Percentiles rank a stretch among this genome's conserved stretches.
These are phyloP conservation scores for Chaetomium fimeti DNA, from an alignment of 495 filamentous ascomycete genomes.

Conservation along the genomic window DNA sequence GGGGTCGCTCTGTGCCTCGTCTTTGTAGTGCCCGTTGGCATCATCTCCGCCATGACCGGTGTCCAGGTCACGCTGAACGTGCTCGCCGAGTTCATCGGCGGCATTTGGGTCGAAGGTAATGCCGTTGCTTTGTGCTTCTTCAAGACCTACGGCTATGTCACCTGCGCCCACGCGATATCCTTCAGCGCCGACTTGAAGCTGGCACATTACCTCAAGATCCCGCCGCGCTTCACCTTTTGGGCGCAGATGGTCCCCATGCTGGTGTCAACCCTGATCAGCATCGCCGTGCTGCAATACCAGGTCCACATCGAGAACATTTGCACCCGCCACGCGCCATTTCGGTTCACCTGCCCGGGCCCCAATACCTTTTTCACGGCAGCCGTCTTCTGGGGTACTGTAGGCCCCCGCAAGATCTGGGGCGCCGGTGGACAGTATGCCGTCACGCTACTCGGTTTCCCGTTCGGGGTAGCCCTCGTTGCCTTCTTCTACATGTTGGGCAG, in stretches of 20 bases:
- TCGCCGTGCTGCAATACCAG: conserved; percentile 46
- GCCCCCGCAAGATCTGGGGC: conserved; percentile 46
- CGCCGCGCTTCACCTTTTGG: conserved; percentile 43
- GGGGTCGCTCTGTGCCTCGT: conserved; percentile 44
- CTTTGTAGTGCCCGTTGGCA: conserved; percentile 46
- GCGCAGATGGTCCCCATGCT: conserved; percentile 47
- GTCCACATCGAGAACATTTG: conserved; percentile 41
- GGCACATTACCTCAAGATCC: conserved; percentile 47
- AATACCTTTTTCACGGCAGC: conserved; percentile 49
- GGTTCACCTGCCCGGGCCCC: conserved; percentile 43
- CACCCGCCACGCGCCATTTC: conserved; percentile 41
- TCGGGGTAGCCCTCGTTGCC: conserved; percentile 37
- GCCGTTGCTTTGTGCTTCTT: conserved; percentile 48
- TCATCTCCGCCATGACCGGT: conserved; percentile 46
- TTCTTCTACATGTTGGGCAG: conserved; percentile 35
- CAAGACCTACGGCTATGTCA: conserved; percentile 47
- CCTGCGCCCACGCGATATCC: conserved; percentile 40
- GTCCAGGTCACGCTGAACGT: conserved; percentile 46
- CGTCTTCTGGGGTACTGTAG: conserved; percentile 48
- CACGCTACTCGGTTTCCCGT: conserved; percentile 42
- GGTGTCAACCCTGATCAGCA: conserved; percentile 42
- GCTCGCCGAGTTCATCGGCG: conserved; percentile 49
- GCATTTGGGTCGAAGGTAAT: conserved; percentile 42
- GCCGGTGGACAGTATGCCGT: conserved; percentile 39
- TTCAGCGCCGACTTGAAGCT: conserved; percentile 46